Evolutionary conservation across 352 stramenopile genomes (phyloP), one percentile per base, ranked within the genome.

Genomic region (Halophytophthora polymorphica): DNA sequence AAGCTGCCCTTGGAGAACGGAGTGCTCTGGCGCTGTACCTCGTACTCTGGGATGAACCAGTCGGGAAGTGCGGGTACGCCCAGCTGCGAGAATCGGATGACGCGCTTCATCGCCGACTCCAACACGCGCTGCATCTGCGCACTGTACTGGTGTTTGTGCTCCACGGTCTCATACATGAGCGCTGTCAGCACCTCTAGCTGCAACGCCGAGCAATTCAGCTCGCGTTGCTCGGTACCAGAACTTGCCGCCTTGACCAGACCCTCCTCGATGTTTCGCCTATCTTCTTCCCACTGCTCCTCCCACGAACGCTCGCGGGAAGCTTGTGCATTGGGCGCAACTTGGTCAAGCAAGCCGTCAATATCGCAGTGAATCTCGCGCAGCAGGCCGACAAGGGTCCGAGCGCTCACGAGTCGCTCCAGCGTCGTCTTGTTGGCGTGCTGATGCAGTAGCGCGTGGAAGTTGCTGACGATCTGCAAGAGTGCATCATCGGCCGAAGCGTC

Each of bases 1-100:
- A 61, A 66, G 12, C 45, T 37, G 8, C 58, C 58, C 3, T 29
- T 15, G 1, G 18, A 50, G 25, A 64, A 54, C 12, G 21, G 11
- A 7, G 38, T 19, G 28, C 17, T 28, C 13, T 52, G 36, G 8
- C 42, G 29, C 14, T 56, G 25, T n/a, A 66, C 47, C 39, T 66
- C 52, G 17, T 58, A 42, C 13, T 38, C 29, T 2, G 58, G 46
- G 10, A 66, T 43, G 42, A 66, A 66, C 58, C 58, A 66, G 2
- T 22, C 41, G 17, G 44, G 25, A 8, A 55, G 34, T 21, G 53
- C 19, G 1, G 57, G 41, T 0, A 57, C 47, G 2, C 17, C 19
- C 4, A 49, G 31, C n/a, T 31, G 46, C 0, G 57, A 61, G 15
- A 54, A 41, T 0, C 28, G 29, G 2, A 50, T 38, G 10, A 56